Evolutionary conservation across 495 filamentous ascomycete genomes (phyloP), one percentile per base, ranked within the genome.

Genomic region (Podospora fimiseda): DNA sequence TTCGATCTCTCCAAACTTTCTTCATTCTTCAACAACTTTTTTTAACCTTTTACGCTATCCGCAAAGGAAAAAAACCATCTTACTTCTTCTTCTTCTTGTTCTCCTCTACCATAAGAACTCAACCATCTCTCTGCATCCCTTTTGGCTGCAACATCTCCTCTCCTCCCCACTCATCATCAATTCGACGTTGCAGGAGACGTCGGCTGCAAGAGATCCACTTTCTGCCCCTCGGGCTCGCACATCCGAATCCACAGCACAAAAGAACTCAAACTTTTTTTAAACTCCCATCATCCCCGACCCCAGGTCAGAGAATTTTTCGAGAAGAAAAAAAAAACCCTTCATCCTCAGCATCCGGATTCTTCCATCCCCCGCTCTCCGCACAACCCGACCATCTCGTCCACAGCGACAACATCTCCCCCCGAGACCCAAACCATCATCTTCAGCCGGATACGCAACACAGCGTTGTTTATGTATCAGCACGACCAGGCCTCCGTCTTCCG

Each of bases 401-500:
- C 39, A 43, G 52, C 55, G 48, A 47, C 36, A 42, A 20, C 45
- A 51, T n/a, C n/a, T n/a, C n/a, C 16, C 27, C 27, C 27, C 6
- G 11, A 11, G 11, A 33, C 11, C 27, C 51, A 56, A 51, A 62
- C 59, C 56, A 60, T 57, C 45, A 59, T 57, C 62, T 62, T 57
- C 65, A 66, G 62, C 50, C 55, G 42, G 66, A 66, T 61, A 71
- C 67, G 66, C 68, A 56, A 60, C 62, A 74, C 65, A 66, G 64
- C 67, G 66, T 67, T 77, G 74, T 77, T 77, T 77, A 77, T 77
- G 74, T 77, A 77, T 77, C 74, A 77, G 74, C 72, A 77, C 74
- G 73, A 74, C 61, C 63, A 74, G 65, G 57, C 64, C 72, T 62
- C 70, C 73, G 74, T 76, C 71, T 74, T 69, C 71, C 73, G 84